Evolutionary conservation across 75 land plant species (phyloP).

Genomic region (Sequoia sempervirens): DNA sequence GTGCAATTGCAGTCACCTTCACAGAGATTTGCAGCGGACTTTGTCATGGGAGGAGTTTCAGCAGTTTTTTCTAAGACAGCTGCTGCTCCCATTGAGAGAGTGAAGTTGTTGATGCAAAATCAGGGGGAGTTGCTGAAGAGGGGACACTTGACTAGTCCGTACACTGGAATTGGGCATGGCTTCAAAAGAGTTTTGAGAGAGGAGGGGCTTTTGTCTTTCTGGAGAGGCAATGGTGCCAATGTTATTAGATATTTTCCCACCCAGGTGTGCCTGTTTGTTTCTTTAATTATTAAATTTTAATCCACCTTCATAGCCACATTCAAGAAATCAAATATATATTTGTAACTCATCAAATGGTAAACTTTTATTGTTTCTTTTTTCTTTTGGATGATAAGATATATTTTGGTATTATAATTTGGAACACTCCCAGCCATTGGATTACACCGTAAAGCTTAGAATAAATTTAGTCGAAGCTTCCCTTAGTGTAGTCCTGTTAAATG

Average conservation of each 20-base stretch:
- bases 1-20: slow-evolving; percentile 8
- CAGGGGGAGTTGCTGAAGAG: slow-evolving; percentile 71
- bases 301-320: neutral
- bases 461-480: neutral
- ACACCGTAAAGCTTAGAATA: neutral
- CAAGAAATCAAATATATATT: neutral
- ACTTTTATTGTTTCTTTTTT: neutral
- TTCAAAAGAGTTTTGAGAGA: slow-evolving; percentile 56
- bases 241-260: slow-evolving; percentile 84
- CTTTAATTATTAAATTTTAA: neutral
- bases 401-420: neutral
- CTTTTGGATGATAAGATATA: neutral
- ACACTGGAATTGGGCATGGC: slow-evolving; percentile 58
- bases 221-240: slow-evolving; percentile 88
- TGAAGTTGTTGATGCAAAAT: slow-evolving; percentile 77
- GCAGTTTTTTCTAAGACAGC: slow-evolving; percentile 62
- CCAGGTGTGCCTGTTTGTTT: slow-evolving; percentile 41
- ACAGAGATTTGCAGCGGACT: slow-evolving; percentile 53
- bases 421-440: neutral
- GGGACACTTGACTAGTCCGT: slow-evolving; percentile 50
- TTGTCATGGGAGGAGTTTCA: slow-evolving; percentile 69
- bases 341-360: neutral
- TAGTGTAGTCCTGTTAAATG: neutral
- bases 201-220: slow-evolving; percentile 61
- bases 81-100: slow-evolving; percentile 84